phyloP scores from a whole-genome alignment of 192 early-diverging fungal genomes.

The Phlyctochytrium bullatum region DNA sequence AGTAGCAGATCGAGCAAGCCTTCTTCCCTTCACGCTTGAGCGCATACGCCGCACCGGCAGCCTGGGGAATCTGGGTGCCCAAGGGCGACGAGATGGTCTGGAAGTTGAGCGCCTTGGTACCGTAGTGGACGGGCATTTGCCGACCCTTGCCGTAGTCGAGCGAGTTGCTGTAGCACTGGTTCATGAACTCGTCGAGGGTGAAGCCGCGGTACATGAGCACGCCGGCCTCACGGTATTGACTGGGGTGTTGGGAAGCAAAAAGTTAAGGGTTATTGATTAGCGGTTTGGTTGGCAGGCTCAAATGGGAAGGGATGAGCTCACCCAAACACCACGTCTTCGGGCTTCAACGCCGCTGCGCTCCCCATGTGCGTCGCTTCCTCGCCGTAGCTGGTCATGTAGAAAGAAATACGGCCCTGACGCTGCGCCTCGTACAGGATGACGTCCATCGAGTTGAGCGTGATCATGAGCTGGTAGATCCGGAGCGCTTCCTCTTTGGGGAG shows the following conservation, averaged over 20 bases:
- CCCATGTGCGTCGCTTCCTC: slow-evolving; percentile 94
- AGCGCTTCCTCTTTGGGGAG: slow-evolving; percentile 72
- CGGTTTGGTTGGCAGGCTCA: neutral
- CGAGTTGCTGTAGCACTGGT: slow-evolving; percentile 94
- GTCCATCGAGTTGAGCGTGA: slow-evolving; percentile 89
- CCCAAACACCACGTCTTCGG: slow-evolving; percentile 92
- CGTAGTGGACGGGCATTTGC: slow-evolving; percentile 99
- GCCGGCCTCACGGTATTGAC: slow-evolving; percentile 93
- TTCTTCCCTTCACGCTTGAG: slow-evolving; percentile 78
- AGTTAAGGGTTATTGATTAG: neutral
- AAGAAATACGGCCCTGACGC: slow-evolving; percentile 95
- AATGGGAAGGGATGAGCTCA: slow-evolving; percentile 28
- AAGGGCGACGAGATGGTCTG: slow-evolving; percentile 97
- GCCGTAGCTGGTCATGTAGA: slow-evolving; percentile 99
- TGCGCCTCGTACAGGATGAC: slow-evolving; percentile 96
- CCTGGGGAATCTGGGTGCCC: slow-evolving; percentile 98
- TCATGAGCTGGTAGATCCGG: slow-evolving; percentile 88
- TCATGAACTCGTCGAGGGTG: slow-evolving; percentile 89
- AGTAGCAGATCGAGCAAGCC: slow-evolving; percentile 87
- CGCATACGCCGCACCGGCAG: slow-evolving; percentile 91
- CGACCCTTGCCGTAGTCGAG: slow-evolving; percentile 88
- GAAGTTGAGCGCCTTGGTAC: slow-evolving; percentile 77
- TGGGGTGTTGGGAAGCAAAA: neutral
- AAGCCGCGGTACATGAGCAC: slow-evolving; percentile 94
- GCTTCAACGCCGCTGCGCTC: slow-evolving; percentile 79